These are phyloP conservation scores for Xylaria venustula DNA, from an alignment of 495 filamentous ascomycete genomes.

Conservation along the genomic window DNA sequence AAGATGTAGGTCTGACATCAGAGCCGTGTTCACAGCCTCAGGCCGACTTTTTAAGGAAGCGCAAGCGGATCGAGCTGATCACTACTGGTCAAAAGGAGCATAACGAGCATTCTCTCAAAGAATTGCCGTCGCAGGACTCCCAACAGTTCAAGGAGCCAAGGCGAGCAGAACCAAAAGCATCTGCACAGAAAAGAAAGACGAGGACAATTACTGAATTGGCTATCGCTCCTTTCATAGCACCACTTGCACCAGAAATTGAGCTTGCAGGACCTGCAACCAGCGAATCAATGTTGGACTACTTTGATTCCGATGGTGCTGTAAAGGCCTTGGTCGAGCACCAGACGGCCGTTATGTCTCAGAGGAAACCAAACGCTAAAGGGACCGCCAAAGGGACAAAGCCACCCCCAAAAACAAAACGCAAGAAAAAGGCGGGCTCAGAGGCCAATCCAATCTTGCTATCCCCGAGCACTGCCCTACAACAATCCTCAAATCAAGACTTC, in stretches of 20 bases:
- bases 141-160: constrained; percentile 37
- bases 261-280: constrained; percentile 23
- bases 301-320: constrained; percentile 29
- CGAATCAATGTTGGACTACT: constrained; percentile 33
- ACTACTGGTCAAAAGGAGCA: constrained; percentile 21
- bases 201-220: constrained; percentile 84
- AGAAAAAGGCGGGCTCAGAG: constrained; percentile 43
- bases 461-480: constrained; percentile 66
- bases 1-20: constrained; percentile 6
- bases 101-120: background rate
- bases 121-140: constrained; percentile 7
- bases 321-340: constrained; percentile 32
- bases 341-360: constrained; percentile 33
- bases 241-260: constrained; percentile 29
- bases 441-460: constrained; percentile 61
- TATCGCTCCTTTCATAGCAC: constrained; percentile 66
- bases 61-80: constrained; percentile 50
- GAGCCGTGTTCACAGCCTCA: background rate
- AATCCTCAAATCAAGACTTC: constrained; percentile 72
- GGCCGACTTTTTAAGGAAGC: constrained; percentile 41
- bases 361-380: constrained; percentile 29
- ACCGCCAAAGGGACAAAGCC: constrained; percentile 28
- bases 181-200: constrained; percentile 62
- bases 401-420: constrained; percentile 33
- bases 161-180: constrained; percentile 36